Evolutionary conservation across 495 filamentous ascomycete genomes (phyloP).

Genomic region (Cercophora scortea): DNA sequence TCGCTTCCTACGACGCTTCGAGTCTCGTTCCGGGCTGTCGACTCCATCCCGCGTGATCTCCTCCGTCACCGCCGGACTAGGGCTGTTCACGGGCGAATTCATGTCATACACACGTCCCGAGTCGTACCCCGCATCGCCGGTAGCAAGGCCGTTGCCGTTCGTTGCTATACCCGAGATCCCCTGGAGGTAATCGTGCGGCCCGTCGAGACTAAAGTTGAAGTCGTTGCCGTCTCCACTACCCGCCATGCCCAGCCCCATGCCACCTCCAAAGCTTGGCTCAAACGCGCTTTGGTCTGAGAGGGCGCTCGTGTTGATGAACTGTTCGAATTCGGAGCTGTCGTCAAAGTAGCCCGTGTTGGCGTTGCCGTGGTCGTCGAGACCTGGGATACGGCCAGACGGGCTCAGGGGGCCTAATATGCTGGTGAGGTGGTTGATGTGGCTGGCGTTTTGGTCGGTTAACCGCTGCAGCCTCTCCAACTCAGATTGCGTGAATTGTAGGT

Average conservation of each 20-base stretch:
- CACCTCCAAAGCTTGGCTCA: not conserved
- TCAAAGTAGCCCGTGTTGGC: slow-evolving; percentile 33
- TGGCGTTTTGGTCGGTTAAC: slow-evolving; percentile 64
- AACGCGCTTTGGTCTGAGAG: slow-evolving; percentile 35
- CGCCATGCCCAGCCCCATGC: not conserved
- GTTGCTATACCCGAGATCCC: not conserved
- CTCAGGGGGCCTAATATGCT: slow-evolving; percentile 67
- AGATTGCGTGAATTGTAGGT: slow-evolving; percentile 55
- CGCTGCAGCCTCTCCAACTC: slow-evolving; percentile 68
- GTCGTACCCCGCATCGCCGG: slow-evolving; percentile 7
- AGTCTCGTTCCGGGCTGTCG: slow-evolving; percentile 29
- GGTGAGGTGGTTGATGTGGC: slow-evolving; percentile 62
- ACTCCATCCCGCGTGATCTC: slow-evolving; percentile 33
- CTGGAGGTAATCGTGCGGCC: not conserved
- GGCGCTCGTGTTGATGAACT: slow-evolving; percentile 57
- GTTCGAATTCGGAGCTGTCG: slow-evolving; percentile 53
- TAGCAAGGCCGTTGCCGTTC: not conserved
- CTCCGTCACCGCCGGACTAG: slow-evolving; percentile 39
- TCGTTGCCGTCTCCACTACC: slow-evolving; percentile 19
- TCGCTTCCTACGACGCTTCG: slow-evolving; percentile 30
- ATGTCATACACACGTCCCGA: slow-evolving; percentile 23
- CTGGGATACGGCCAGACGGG: slow-evolving; percentile 73
- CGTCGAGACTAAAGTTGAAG: slow-evolving; percentile 33
- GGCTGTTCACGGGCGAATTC: slow-evolving; percentile 26
- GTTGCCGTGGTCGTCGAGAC: slow-evolving; percentile 45